phyloP scores from a whole-genome alignment of 768 basidiomycete genomes.

The Hypholoma sublateritium region DNA sequence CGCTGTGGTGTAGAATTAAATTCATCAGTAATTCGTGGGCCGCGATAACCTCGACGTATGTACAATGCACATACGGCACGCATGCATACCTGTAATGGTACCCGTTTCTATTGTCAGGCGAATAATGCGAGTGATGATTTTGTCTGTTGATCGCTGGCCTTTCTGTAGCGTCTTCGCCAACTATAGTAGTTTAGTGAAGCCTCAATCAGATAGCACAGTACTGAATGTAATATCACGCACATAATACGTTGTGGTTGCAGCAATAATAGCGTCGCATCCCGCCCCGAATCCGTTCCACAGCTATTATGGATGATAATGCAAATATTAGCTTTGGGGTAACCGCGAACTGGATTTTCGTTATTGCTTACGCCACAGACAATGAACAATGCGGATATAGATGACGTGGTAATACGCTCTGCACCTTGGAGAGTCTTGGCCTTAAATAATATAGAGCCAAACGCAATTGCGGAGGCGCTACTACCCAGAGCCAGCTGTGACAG shows the following conservation, averaged over 20 bases:
- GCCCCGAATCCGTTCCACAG: slow-evolving; percentile 27
- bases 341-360: neutral
- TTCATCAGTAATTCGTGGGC: neutral
- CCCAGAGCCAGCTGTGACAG: neutral
- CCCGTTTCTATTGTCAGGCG: slow-evolving; percentile 36
- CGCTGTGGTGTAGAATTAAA: slow-evolving; percentile 18
- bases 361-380: neutral
- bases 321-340: neutral
- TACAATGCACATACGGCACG: neutral
- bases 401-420: neutral
- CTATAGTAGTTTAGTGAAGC: neutral
- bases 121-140: slow-evolving; percentile 25
- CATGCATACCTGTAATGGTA: slow-evolving; percentile 24
- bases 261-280: neutral
- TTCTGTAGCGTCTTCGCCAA: slow-evolving; percentile 19
- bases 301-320: slow-evolving; percentile 4
- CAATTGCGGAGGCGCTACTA: neutral
- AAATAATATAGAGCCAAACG: neutral
- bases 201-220: slow-evolving; percentile 1
- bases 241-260: neutral
- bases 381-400: neutral
- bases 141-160: slow-evolving; percentile 21
- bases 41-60: neutral
- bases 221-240: neutral
- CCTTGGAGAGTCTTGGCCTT: neutral